These are phyloP conservation scores for Haplosporangium sp. DNA, from an alignment of 371 early-diverging fungal genomes.

Conservation along the genomic window DNA sequence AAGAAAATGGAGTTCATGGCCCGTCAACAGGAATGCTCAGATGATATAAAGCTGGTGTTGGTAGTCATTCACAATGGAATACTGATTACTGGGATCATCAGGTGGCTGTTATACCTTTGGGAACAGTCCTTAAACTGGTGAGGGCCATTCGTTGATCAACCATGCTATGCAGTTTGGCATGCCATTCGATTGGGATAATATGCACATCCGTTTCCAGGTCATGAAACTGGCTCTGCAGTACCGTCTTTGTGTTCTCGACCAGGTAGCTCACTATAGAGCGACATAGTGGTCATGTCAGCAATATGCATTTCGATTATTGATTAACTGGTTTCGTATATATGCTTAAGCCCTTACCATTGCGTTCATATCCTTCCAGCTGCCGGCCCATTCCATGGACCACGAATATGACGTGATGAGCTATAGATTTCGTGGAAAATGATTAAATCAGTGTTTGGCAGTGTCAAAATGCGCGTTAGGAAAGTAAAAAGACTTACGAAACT, in stretches of 20 bases:
- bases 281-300: not conserved
- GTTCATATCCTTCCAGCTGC: constrained; percentile 64
- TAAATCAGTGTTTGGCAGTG: too few species aligned
- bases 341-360: constrained; percentile 56
- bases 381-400: constrained; percentile 80
- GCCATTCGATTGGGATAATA: constrained; percentile 74
- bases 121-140: constrained; percentile 57
- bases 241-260: constrained; percentile 63
- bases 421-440: too few species aligned
- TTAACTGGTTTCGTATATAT: too few species aligned
- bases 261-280: constrained; percentile 57
- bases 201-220: constrained; percentile 57
- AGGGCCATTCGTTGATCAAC: constrained; percentile 60
- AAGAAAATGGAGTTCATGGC: too few species aligned
- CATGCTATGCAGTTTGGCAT: constrained; percentile 66
- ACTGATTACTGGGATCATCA: too few species aligned
- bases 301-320: not conserved
- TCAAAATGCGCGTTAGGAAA: too few species aligned
- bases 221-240: constrained; percentile 61
- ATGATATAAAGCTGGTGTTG: too few species aligned
- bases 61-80: too few species aligned
- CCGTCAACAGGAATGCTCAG: too few species aligned
- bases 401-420: constrained; percentile 64
- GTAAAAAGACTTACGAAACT: too few species aligned
- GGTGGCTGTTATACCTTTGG: constrained; percentile 47